Evolutionary conservation across 73 alveolate genomes (phyloP).

Genomic region (Paramecium sonneborni): DNA sequence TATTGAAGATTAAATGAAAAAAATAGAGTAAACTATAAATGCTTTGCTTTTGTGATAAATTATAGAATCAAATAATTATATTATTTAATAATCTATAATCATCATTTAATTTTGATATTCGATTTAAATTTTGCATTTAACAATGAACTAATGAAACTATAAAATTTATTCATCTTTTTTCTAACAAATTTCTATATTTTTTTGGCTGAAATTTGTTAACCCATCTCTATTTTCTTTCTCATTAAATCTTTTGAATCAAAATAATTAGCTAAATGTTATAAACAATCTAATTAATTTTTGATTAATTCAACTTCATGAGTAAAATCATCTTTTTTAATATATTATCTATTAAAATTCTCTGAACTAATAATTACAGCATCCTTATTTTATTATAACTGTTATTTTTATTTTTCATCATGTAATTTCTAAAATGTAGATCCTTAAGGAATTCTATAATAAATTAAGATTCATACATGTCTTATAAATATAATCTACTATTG

Average conservation of each 20-base stretch:
- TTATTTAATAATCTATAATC: not conserved
- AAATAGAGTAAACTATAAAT: conserved; percentile 46
- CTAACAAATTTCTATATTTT: conserved; percentile 23
- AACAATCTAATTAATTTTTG: not conserved
- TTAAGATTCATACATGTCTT: not conserved
- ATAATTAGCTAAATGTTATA: not conserved
- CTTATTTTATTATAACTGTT: not conserved
- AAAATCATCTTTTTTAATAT: conserved; percentile 23
- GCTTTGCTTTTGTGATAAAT: not conserved
- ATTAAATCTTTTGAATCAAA: not conserved
- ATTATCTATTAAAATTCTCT: conserved; percentile 36
- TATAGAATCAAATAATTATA: not conserved
- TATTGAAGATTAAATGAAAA: not conserved
- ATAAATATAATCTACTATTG: not conserved
- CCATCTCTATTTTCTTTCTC: not conserved
- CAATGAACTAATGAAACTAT: conserved; percentile 28
- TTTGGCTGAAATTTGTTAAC: conserved; percentile 19
- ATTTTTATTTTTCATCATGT: not conserved
- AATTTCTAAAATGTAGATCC: not conserved
- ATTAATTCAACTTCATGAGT: conserved; percentile 11
- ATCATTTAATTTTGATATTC: not conserved
- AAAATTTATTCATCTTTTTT: conserved; percentile 26
- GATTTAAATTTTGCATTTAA: conserved; percentile 10
- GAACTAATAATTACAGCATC: not conserved
- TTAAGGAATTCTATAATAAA: not conserved